These are phyloP conservation scores for Colletotrichum sp. DNA, from an alignment of 2,329 filamentous ascomycete genomes.

Conservation along the genomic window DNA sequence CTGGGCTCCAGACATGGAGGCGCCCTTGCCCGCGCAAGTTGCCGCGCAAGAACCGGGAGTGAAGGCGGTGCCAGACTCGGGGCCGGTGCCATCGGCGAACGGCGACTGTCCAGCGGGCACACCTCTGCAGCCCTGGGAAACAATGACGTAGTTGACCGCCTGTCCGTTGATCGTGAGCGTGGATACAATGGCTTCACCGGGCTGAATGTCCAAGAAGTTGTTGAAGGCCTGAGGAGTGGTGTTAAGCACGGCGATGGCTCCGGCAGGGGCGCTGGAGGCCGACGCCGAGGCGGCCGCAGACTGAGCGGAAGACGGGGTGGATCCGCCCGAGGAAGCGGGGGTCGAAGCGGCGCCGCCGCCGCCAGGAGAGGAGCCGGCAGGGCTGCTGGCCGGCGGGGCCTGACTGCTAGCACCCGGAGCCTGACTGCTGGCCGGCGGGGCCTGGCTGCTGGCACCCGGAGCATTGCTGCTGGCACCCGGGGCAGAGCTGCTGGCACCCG, in stretches of 20 bases:
- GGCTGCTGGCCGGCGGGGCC: background rate
- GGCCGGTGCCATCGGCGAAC: background rate
- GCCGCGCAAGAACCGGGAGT: background rate
- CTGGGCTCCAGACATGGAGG: background rate
- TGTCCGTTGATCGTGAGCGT: background rate
- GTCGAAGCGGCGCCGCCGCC: background rate
- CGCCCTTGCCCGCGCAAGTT: background rate
- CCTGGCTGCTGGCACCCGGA: background rate
- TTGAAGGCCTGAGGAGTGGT: background rate
- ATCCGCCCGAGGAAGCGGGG: background rate
- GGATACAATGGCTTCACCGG: background rate
- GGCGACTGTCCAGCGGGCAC: slow-evolving; percentile 5
- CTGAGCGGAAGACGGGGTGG: background rate
- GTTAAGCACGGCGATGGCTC: background rate
- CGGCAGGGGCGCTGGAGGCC: background rate
- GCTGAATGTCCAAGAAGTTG: background rate
- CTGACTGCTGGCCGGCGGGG: background rate
- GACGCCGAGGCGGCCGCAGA: background rate
- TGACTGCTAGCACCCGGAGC: background rate
- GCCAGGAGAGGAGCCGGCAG: background rate
- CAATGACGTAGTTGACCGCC: background rate
- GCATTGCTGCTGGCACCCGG: background rate
- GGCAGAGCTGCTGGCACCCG: background rate
- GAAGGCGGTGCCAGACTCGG: background rate
- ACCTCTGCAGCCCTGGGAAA: background rate